Percentiles rank a stretch among this genome's conserved stretches.
Evolutionary conservation across 1,284 basidiomycete species (phyloP).

Genomic region (Blastosporella zonata): DNA sequence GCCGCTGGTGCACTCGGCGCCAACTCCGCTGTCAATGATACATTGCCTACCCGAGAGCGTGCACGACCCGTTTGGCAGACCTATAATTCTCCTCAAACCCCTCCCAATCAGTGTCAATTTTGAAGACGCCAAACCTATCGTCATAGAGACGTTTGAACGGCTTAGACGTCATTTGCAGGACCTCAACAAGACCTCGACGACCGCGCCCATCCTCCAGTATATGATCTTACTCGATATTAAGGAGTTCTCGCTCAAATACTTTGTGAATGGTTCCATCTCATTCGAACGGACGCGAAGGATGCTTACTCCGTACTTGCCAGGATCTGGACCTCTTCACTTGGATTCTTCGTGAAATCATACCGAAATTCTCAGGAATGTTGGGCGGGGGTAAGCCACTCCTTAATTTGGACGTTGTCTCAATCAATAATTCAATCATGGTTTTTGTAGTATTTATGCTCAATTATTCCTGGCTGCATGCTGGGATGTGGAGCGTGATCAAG

Average conservation of each 20-base stretch:
- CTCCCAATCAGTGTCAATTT: slow-evolving; percentile 33
- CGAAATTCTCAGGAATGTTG: slow-evolving; percentile 75
- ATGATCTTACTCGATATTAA: slow-evolving; percentile 67
- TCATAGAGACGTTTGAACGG: slow-evolving; percentile 51
- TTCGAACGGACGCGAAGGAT: slow-evolving; percentile 7
- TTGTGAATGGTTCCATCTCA: slow-evolving; percentile 42
- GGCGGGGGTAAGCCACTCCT: slow-evolving; percentile 53
- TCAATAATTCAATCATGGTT: neutral
- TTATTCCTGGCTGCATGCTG: slow-evolving; percentile 79
- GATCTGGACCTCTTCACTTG: slow-evolving; percentile 61
- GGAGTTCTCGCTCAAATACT: slow-evolving; percentile 52
- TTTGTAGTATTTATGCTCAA: slow-evolving; percentile 70
- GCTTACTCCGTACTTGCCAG: slow-evolving; percentile 31
- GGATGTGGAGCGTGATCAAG: slow-evolving; percentile 77
- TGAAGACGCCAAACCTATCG: slow-evolving; percentile 36
- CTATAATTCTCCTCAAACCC: slow-evolving; percentile 52
- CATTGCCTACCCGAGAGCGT: slow-evolving; percentile 51
- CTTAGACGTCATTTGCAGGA: slow-evolving; percentile 51
- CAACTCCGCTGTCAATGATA: slow-evolving; percentile 30
- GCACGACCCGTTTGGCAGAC: slow-evolving; percentile 59
- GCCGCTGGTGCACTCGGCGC: slow-evolving; percentile 29
- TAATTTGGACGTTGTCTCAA: neutral
- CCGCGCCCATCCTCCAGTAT: slow-evolving; percentile 56
- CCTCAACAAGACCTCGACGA: slow-evolving; percentile 32
- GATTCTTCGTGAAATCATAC: slow-evolving; percentile 62